A percentile compares a stretch with the other conserved stretches of the same genome.
Evolutionary conservation across 2,329 filamentous ascomycete species (phyloP).

Genomic region (Periconia digitata): DNA sequence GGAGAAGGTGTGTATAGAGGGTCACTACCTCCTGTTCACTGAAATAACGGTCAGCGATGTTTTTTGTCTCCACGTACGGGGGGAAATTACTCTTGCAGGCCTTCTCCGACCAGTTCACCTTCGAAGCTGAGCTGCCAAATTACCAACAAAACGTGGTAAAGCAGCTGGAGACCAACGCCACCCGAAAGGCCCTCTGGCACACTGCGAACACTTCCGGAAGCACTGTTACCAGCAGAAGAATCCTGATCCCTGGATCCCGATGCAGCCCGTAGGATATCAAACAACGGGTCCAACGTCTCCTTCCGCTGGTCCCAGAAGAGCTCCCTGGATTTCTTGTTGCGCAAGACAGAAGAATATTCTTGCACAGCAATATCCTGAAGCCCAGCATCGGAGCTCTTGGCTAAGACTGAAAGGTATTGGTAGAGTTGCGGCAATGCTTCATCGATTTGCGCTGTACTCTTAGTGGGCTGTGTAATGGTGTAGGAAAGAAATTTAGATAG

Average conservation of each 20-base stretch:
- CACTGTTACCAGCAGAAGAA: constrained; percentile 57
- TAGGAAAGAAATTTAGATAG: constrained; percentile 75
- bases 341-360: constrained; percentile 82
- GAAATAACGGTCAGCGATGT: constrained; percentile 15
- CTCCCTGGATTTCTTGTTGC: constrained; percentile 70
- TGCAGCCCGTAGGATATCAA: constrained; percentile 76
- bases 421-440: constrained; percentile 81
- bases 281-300: constrained; percentile 78
- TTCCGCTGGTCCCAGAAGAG: constrained; percentile 90
- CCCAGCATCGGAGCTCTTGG: constrained; percentile 82
- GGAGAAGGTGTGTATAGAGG: constrained; percentile 88
- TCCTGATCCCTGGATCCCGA: constrained; percentile 75
- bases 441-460: constrained; percentile 63
- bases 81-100: constrained; percentile 72
- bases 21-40: constrained; percentile 92
- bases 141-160: constrained; percentile 91
- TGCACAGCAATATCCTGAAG: constrained; percentile 95
- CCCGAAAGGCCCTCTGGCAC: constrained; percentile 68
- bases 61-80: neutral
- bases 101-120: constrained; percentile 67
- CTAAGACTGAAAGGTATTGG: constrained; percentile 80
- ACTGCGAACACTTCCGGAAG: constrained; percentile 58
- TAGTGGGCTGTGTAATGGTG: constrained; percentile 63
- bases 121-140: constrained; percentile 98
- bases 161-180: constrained; percentile 85